phyloP scores from a whole-genome alignment of 306 rosid species.

The Vigna nakashimae region DNA sequence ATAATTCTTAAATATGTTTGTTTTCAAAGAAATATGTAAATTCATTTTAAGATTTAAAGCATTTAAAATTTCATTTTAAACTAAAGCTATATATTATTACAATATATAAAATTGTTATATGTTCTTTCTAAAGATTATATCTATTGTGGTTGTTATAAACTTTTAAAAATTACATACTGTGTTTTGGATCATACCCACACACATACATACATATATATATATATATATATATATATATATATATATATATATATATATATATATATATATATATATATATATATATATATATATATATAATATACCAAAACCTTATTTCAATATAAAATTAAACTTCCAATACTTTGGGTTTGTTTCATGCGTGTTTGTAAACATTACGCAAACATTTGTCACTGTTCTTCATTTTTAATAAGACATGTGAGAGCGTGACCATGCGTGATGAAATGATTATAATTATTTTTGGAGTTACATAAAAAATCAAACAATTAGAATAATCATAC shows the following conservation, averaged over 20 bases:
- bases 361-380: constrained; percentile 8
- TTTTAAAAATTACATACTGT: background rate
- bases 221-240: too few species aligned
- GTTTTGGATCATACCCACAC: background rate
- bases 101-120: background rate
- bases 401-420: background rate
- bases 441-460: background rate
- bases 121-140: background rate
- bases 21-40: background rate
- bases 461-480: background rate
- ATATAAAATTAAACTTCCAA: background rate
- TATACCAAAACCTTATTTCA: background rate
- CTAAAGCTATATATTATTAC: background rate
- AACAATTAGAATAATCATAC: background rate
- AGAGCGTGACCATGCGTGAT: background rate
- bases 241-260: too few species aligned
- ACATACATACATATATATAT: too few species aligned
- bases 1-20: background rate
- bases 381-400: background rate
- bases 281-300: too few species aligned
- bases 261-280: too few species aligned
- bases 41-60: background rate
- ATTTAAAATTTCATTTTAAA: background rate
- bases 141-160: background rate
- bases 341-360: background rate